Percentiles rank a stretch among this genome's conserved stretches.
phyloP scores from a whole-genome alignment of 805 yeast genomes.

The Yamadazyma phyllophila region DNA sequence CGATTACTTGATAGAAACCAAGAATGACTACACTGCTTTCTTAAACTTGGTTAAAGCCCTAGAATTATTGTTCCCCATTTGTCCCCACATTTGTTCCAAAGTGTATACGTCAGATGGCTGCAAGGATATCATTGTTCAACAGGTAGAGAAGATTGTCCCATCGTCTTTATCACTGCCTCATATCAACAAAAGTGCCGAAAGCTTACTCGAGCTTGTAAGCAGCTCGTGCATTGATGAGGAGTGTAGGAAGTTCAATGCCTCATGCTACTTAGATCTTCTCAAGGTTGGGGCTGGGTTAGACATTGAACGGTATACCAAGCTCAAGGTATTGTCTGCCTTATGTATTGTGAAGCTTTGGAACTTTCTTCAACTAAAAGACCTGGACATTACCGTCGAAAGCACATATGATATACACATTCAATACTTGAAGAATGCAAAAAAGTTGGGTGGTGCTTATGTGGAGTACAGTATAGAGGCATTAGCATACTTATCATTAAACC shows the following conservation, averaged over 20 bases:
- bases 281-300: constrained; percentile 23
- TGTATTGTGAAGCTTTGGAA: constrained; percentile 60
- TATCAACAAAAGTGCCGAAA: not conserved
- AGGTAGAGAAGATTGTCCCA: constrained; percentile 13
- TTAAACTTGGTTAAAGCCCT: constrained; percentile 21
- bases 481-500: constrained; percentile 46
- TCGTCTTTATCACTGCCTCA: constrained; percentile 3
- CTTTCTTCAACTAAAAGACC: constrained; percentile 29
- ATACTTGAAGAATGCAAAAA: not conserved
- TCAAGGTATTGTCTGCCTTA: constrained; percentile 40
- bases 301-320: constrained; percentile 13
- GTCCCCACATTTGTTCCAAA: constrained; percentile 22
- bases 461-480: constrained; percentile 41
- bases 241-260: constrained; percentile 47
- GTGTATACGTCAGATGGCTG: constrained; percentile 22
- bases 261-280: constrained; percentile 42
- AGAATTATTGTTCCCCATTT: constrained; percentile 26
- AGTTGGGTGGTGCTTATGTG: constrained; percentile 3
- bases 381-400: constrained; percentile 20
- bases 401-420: constrained; percentile 23
- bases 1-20: constrained; percentile 19
- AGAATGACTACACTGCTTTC: constrained; percentile 12
- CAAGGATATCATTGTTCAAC: constrained; percentile 15
- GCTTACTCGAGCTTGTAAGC: constrained; percentile 16
- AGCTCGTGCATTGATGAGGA: constrained; percentile 50